phyloP scores from a whole-genome alignment of 2,329 filamentous ascomycete species.

The Zopfia rhizophila region DNA sequence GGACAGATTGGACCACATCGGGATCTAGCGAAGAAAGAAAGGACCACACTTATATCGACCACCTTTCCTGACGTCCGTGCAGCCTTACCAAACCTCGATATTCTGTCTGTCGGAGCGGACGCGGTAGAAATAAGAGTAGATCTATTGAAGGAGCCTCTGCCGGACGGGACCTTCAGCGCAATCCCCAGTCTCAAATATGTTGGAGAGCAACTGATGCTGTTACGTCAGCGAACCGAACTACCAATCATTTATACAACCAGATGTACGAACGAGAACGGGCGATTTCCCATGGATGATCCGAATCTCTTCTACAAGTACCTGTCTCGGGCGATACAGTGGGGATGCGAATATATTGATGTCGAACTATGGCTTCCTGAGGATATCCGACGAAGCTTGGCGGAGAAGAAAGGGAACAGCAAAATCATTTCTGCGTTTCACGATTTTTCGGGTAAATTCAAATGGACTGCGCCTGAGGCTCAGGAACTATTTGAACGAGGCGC shows the following conservation, averaged over 20 bases:
- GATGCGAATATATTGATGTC: constrained; percentile 89
- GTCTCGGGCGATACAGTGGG: constrained; percentile 87
- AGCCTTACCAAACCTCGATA: constrained; percentile 85
- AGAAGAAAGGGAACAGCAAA: constrained; percentile 78
- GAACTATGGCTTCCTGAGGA: constrained; percentile 86
- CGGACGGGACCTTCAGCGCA: constrained; percentile 68
- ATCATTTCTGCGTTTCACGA: constrained; percentile 95
- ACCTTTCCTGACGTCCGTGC: constrained; percentile 88
- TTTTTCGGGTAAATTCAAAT: constrained; percentile 85
- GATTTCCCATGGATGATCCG: constrained; percentile 85
- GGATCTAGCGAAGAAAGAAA: constrained; percentile 78
- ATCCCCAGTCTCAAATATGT: constrained; percentile 86
- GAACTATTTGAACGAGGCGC: constrained; percentile 76
- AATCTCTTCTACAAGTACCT: constrained; percentile 80
- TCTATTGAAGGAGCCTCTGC: constrained; percentile 76
- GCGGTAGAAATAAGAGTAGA: constrained; percentile 88
- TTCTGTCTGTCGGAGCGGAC: constrained; percentile 86
- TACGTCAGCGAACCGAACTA: constrained; percentile 84
- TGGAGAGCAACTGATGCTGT: constrained; percentile 84
- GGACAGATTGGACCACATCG: constrained; percentile 83
- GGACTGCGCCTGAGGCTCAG: constrained; percentile 79
- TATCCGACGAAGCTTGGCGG: constrained; percentile 74
- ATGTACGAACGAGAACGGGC: constrained; percentile 83
- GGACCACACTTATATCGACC: constrained; percentile 87
- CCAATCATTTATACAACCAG: constrained; percentile 92